A percentile compares a stretch with the other conserved stretches of the same genome.
Conservation (phyloP, 164 flowering plant species). For the Umbellularia californica region DNA sequence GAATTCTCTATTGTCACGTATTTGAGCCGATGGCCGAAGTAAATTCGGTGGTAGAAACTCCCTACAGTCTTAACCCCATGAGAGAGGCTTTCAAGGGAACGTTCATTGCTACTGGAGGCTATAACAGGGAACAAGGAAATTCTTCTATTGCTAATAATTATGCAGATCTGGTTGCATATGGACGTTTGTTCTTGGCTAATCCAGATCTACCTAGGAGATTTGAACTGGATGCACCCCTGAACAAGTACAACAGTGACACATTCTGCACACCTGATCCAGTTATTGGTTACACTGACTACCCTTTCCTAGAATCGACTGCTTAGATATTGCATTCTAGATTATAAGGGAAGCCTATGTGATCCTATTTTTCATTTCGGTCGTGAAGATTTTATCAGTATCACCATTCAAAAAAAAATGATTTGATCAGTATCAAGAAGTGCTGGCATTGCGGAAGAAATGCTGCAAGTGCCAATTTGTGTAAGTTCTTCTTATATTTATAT, state of each 20-base stretch:
- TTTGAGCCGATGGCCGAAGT: slow-evolving; percentile 44
- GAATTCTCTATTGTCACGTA: slow-evolving; percentile 42
- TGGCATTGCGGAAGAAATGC: too few relatives aligned
- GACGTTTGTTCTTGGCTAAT: slow-evolving; percentile 37
- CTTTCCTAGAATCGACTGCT: slow-evolving; percentile 24
- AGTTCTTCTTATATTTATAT: too few relatives aligned
- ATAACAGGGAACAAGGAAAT: slow-evolving; percentile 40
- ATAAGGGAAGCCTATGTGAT: too few relatives aligned
- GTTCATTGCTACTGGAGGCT: slow-evolving; percentile 45
- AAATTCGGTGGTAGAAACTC: slow-evolving; percentile 15
- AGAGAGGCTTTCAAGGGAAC: slow-evolving; percentile 45
- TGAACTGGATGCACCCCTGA: slow-evolving; percentile 30
- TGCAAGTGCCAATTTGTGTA: too few relatives aligned
- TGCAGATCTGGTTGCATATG: slow-evolving; percentile 33
- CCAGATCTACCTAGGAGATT: slow-evolving; percentile 41
- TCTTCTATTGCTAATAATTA: slow-evolving; percentile 24
- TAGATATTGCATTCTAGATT: not conserved
- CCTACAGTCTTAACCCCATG: slow-evolving; percentile 39
- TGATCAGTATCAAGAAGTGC: too few relatives aligned
- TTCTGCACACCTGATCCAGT: slow-evolving; percentile 36
- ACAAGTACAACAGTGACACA: slow-evolving; percentile 29
- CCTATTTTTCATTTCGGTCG: too few relatives aligned
- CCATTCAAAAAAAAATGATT: too few relatives aligned
- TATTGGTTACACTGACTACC: slow-evolving; percentile 38
- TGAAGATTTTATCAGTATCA: too few relatives aligned